Evolutionary conservation across 331 rosid species (phyloP).

Genomic region (Rhamnella rubrinervis): DNA sequence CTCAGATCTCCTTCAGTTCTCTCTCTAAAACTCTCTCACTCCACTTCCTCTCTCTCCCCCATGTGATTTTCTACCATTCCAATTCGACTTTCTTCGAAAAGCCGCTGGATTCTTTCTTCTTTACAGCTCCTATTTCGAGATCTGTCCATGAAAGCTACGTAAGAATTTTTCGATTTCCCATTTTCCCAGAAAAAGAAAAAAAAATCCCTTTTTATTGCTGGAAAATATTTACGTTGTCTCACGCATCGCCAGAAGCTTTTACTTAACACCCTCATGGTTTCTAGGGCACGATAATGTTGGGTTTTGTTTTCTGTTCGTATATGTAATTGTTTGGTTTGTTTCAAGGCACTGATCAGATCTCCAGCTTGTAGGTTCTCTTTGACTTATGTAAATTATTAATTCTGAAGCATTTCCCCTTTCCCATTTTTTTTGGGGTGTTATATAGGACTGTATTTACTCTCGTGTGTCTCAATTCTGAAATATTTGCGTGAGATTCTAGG

Average conservation of each 20-base stretch:
- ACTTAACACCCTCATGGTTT: slow-evolving; percentile 5
- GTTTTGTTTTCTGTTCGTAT: not conserved
- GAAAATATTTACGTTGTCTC: not conserved
- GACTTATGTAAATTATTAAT: not conserved
- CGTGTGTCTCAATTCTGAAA: not conserved
- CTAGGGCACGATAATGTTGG: not conserved
- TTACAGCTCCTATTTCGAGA: not conserved
- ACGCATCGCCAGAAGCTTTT: not conserved
- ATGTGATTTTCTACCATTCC: not conserved
- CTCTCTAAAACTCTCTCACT: not conserved
- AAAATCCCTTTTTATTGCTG: not conserved
- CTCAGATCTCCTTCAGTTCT: slow-evolving; percentile 9
- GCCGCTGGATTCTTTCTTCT: not conserved
- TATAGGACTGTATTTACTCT: not conserved
- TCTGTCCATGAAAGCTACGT: not conserved
- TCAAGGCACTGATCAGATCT: not conserved
- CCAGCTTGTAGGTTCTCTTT: not conserved
- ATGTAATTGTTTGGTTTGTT: not conserved
- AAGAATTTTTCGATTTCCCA: not conserved
- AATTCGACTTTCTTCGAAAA: not conserved
- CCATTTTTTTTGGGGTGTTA: not conserved
- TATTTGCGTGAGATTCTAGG: not conserved
- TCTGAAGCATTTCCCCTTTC: not conserved
- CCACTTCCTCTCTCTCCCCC: not conserved
- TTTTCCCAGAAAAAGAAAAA: not conserved